A percentile compares a stretch with the other conserved stretches of the same genome.
Evolutionary conservation across 495 filamentous ascomycete species (phyloP).

Genomic region (Aspergillus asperescens): DNA sequence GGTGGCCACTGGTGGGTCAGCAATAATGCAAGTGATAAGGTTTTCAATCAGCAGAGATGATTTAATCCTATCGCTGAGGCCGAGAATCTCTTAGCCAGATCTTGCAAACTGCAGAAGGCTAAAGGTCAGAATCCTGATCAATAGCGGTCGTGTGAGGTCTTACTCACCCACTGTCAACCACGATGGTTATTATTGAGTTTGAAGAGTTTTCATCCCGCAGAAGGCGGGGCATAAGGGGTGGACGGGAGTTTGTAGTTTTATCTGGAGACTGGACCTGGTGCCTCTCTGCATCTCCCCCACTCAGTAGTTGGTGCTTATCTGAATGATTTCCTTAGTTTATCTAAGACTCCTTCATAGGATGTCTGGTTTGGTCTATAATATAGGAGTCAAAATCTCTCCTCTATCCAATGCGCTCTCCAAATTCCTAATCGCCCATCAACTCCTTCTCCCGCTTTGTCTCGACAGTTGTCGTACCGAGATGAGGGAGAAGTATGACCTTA

Average conservation of each 20-base stretch:
- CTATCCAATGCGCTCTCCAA: conserved; percentile 31
- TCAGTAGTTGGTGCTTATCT: background rate
- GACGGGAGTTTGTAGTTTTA: too few relatives aligned
- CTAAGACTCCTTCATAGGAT: too few relatives aligned
- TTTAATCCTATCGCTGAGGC: background rate
- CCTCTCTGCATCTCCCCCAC: background rate
- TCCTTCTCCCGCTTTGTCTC: conserved; percentile 53
- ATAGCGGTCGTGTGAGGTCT: background rate
- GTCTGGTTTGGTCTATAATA: too few relatives aligned
- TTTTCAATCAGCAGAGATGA: background rate
- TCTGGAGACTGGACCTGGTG: background rate
- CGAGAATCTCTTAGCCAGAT: background rate
- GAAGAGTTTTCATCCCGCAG: conserved; percentile 1
- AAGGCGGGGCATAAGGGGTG: conserved; percentile 1
- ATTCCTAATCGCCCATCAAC: conserved; percentile 44
- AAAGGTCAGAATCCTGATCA: background rate
- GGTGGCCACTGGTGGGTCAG: background rate
- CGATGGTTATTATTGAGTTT: background rate
- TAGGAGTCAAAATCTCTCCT: background rate
- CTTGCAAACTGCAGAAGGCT: background rate
- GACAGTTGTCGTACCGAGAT: conserved; percentile 49
- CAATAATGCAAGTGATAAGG: conserved; percentile 5
- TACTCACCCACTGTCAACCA: background rate
- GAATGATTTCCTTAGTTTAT: background rate
- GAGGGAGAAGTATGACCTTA: conserved; percentile 47